Base-by-base conservation (phyloP, 139 green algal genomes). In the Picochlorum sp. region DNA sequence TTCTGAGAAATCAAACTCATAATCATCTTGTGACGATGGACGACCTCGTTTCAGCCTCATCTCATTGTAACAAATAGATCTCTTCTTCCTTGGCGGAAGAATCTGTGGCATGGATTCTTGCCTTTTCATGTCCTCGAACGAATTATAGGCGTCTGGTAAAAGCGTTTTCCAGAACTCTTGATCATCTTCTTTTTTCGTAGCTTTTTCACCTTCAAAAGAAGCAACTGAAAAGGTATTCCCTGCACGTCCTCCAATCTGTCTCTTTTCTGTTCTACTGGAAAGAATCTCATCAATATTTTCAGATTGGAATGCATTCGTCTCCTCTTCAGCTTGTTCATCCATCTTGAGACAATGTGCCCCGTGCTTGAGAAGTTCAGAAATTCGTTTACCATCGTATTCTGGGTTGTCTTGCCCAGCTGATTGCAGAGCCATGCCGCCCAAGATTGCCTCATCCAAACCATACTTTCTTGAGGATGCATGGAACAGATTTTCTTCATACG, bases 231-330 rank as follows among this genome's bases (percentile, higher is more conserved):
- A 95, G 30, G 80, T 87, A 83, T 92, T 93, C 59, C 85, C 84
- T 14, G 76, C 81, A 21, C 84, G 64, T 18, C 69, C 72, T 41
- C 89, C 90, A 13, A 97, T 82, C 74, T 86, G 76, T 1, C 90
- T 81, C 74, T 92, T 94, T 69, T 96, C 85, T 6, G 89, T 96
- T 61, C 90, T 85, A 1, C 61, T 64, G 14, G 61, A 57, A 54
- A 97, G 69, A 56, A 97, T 97, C 56, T 88, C 63, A 28, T 92
- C 84, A 65, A 96, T 95, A 75, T 88, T 80, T 75, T 95, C 87
- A 2, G 61, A 45, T 0, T 57, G 73, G 66, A 95, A 95, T 4
- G 63, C 75, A 9, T 69, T 73, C 24, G 58, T 73, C 52, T 80
- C 74, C 49, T 61, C 66, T 6, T 67, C 69, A 4, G 51, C 67